Percentiles rank a stretch among this genome's conserved stretches.
Evolutionary conservation across 2,329 filamentous ascomycete species (phyloP).

Genomic region (Pseudopyrenochaeta lycopersici): DNA sequence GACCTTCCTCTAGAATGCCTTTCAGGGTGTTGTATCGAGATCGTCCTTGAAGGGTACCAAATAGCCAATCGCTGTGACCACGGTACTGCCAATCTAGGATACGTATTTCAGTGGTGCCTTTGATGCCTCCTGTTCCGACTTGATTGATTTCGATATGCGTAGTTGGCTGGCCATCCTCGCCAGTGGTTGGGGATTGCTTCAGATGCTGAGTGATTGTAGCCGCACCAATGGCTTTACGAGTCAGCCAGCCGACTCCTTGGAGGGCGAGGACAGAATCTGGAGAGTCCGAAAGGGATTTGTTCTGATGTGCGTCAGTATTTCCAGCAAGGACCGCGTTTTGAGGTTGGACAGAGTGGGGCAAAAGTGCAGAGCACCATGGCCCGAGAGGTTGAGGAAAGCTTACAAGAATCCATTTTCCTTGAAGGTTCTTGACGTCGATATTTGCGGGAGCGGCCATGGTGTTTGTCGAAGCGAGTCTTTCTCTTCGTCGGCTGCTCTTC

Average conservation of each 20-base stretch:
- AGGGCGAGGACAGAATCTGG: constrained; percentile 74
- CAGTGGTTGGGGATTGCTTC: constrained; percentile 41
- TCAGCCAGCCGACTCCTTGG: constrained; percentile 66
- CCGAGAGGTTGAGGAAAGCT: constrained; percentile 2
- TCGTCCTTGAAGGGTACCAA: constrained; percentile 73
- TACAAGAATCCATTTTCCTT: constrained; percentile 53
- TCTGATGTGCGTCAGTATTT: constrained; percentile 60
- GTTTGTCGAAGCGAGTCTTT: not conserved
- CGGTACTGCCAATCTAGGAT: constrained; percentile 66
- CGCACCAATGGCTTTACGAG: constrained; percentile 74
- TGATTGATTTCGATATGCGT: constrained; percentile 78
- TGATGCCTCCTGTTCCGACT: constrained; percentile 73
- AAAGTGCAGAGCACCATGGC: not conserved
- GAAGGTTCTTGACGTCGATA: constrained; percentile 45
- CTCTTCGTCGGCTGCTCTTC: not conserved
- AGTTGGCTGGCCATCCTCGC: constrained; percentile 25
- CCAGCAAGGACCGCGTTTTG: not conserved
- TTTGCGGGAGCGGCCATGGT: constrained; percentile 50
- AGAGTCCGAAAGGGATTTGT: constrained; percentile 76
- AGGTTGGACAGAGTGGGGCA: not conserved
- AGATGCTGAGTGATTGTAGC: constrained; percentile 74
- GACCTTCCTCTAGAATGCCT: constrained; percentile 29
- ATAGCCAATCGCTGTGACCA: constrained; percentile 80
- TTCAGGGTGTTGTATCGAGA: constrained; percentile 58
- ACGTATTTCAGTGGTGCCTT: constrained; percentile 69